phyloP scores from a whole-genome alignment of 1,139 yeast genomes.

The Hemisphaericaspora xylofermentans region DNA sequence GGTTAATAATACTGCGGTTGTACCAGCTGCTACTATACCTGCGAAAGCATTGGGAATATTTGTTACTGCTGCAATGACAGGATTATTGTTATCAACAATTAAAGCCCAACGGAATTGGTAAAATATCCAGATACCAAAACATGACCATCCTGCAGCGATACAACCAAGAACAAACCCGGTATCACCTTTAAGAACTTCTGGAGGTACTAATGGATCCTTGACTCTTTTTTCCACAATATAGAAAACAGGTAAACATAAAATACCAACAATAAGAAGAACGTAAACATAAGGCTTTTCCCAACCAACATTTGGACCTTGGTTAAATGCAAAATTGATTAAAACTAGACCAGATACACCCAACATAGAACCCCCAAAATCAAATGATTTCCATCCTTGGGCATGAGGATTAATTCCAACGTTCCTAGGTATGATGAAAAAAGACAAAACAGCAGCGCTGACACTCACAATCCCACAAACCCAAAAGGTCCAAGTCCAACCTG shows the following conservation, averaged over 20 bases:
- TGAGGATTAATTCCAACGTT: constrained; percentile 24
- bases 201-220: constrained; percentile 48
- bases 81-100: constrained; percentile 28
- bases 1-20: constrained; percentile 39
- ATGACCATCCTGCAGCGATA: constrained; percentile 58
- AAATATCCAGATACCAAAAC: constrained; percentile 59
- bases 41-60: constrained; percentile 38
- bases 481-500: constrained; percentile 60
- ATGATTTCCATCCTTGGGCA: no score
- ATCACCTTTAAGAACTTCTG: constrained; percentile 38
- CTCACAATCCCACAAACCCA: constrained; percentile 47
- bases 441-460: constrained; percentile 25
- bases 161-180: constrained; percentile 48
- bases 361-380: constrained; percentile 50
- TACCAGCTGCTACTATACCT: constrained; percentile 48
- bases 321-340: constrained; percentile 55
- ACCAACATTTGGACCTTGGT: constrained; percentile 62
- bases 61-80: constrained; percentile 40
- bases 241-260: constrained; percentile 35
- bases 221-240: constrained; percentile 34
- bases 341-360: constrained; percentile 50
- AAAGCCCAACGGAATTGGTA: constrained; percentile 40
- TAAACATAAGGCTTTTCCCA: constrained; percentile 54
- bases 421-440: constrained; percentile 45
- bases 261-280: constrained; percentile 49